Base-by-base conservation (phyloP, 805 yeast genomes). In the Candida suzukii region DNA sequence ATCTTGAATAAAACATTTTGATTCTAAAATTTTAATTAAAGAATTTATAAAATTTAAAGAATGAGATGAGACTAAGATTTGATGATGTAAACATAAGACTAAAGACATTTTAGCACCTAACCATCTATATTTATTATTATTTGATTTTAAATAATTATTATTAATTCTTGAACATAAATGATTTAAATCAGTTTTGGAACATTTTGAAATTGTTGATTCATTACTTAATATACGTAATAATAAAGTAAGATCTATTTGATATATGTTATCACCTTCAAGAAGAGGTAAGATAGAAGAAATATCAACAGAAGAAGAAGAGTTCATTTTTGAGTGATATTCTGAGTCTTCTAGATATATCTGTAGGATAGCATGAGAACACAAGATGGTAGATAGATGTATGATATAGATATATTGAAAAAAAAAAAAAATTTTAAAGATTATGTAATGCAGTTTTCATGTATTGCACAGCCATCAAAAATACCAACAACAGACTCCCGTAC, bases 21-120 rank as follows among this genome's bases (percentile, higher is more conserved):
- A 51, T 22, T 66, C 65, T 31, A 74, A 47, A 17, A 67, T 57
- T 44, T 71, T 71, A 39, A 72, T 48, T 26, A 76, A 56, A 31
- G 64, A 66, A 33, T 54, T 54, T 32, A 76, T 50, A 35, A 72
- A 59, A 20, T 56, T 56, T 4, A 53, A 49, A 2, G 78, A 76
- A 39, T 71, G 68, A 26, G 51, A 50, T 14, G 75, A 64, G 36
- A 74, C 52, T 6, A 70, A 49, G 6, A 60, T 51, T 36, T 61
- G 64, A 41, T 69, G 54, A 42, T 57, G 60, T 18, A 52, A 28
- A 21, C 48, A 44, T 38, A 79, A 53, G 0, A 78, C 76, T 31
- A 65, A 60, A 12, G 71, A 64, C 7, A 78, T 48, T 48, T 74
- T 76, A 28, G 78, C 68, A 6, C 83, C 86, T 46, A 76, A 68